These are phyloP conservation scores for Boletus edulis DNA, from an alignment of 768 basidiomycete genomes.

Conservation along the genomic window DNA sequence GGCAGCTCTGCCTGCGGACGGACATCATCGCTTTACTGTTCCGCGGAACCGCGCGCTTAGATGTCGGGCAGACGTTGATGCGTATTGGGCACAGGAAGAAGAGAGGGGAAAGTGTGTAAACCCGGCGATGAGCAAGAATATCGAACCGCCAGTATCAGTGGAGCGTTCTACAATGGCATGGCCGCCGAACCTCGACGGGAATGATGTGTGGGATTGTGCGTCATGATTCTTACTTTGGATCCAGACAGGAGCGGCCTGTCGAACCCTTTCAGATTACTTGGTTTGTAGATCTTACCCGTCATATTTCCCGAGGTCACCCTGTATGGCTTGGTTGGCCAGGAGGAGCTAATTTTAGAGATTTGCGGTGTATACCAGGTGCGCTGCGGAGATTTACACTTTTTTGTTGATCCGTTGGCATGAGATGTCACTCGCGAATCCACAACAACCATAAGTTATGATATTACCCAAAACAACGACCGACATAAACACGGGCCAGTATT, in stretches of 20 bases:
- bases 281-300: slow-evolving; percentile 15
- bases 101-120: background rate
- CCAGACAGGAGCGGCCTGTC: slow-evolving; percentile 9
- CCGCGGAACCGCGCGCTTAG: slow-evolving; percentile 24
- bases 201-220: slow-evolving; percentile 16
- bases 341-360: slow-evolving; percentile 23
- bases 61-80: slow-evolving; percentile 32
- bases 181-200: slow-evolving; percentile 25
- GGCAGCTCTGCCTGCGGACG: slow-evolving; percentile 6
- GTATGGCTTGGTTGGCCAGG: slow-evolving; percentile 17
- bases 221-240: slow-evolving; percentile 14
- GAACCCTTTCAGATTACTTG: slow-evolving; percentile 18
- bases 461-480: slow-evolving; percentile 17
- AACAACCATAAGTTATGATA: slow-evolving; percentile 18
- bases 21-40: background rate
- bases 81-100: slow-evolving; percentile 38
- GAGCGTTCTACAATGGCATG: slow-evolving; percentile 43
- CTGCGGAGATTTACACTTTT: slow-evolving; percentile 29
- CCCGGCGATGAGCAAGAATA: background rate
- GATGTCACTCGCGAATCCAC: slow-evolving; percentile 10
- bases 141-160: slow-evolving; percentile 37
- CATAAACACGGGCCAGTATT: slow-evolving; percentile 17
- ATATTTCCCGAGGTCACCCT: slow-evolving; percentile 19
- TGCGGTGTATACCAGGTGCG: slow-evolving; percentile 6
- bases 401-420: slow-evolving; percentile 24